Evolutionary conservation across 352 stramenopile genomes (phyloP).

Genomic region (Aphanomyces cochlioides): DNA sequence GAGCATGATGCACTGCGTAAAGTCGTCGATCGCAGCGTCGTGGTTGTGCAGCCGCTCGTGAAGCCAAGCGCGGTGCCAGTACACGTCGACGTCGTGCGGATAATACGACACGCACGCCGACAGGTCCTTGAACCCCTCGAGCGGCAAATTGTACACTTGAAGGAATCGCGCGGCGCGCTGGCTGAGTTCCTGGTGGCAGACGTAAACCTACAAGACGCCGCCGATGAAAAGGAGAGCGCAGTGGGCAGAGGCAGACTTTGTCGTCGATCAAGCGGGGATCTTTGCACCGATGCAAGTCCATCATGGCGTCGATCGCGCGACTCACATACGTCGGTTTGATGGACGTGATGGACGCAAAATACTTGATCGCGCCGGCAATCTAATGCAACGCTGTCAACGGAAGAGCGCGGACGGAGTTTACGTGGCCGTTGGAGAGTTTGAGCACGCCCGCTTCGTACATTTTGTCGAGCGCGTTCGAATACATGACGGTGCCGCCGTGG

Average conservation of each 20-base stretch:
- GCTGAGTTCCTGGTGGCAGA: conserved; percentile 10
- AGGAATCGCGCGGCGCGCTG: not conserved
- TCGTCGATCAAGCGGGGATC: conserved; percentile 51
- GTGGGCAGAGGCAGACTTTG: conserved; percentile 39
- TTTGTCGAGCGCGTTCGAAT: conserved; percentile 44
- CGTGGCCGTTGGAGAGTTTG: conserved; percentile 37
- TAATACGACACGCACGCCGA: conserved; percentile 51
- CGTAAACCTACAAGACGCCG: conserved; percentile 37
- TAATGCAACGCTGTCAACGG: conserved; percentile 23
- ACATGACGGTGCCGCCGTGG: conserved; percentile 6
- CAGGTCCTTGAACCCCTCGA: conserved; percentile 52
- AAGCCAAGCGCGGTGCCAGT: conserved; percentile 48
- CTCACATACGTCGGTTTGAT: conserved; percentile 52
- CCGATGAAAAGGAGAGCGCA: not conserved
- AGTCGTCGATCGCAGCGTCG: conserved; percentile 41
- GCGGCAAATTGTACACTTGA: conserved; percentile 23
- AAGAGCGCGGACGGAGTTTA: not conserved
- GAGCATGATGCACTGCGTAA: conserved; percentile 31
- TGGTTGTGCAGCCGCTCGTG: conserved; percentile 43
- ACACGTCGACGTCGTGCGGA: conserved; percentile 46
- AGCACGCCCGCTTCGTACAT: conserved; percentile 52
- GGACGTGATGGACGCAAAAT: conserved; percentile 49
- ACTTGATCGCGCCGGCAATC: conserved; percentile 35
- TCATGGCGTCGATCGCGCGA: conserved; percentile 49
- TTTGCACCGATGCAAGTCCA: conserved; percentile 59